Percentiles rank a stretch among this genome's conserved stretches.
Conservation (phyloP, 2,329 filamentous ascomycete species). For the Ophiostoma australiae region DNA sequence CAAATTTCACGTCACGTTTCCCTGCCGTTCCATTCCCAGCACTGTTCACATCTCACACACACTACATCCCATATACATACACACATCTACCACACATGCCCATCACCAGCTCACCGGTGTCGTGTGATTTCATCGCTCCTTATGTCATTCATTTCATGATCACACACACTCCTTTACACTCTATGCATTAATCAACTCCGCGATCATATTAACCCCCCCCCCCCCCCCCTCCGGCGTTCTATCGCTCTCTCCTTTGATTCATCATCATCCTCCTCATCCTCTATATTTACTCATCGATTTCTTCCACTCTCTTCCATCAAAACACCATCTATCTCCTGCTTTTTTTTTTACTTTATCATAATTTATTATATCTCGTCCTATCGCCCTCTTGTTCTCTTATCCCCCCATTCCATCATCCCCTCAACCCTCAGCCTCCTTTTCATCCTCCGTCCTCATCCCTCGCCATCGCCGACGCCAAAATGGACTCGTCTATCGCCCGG, state of each 20-base stretch:
- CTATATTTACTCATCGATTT: not conserved
- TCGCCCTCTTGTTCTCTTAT: not conserved
- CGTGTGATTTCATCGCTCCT: not conserved
- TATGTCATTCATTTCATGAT: not conserved
- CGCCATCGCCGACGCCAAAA: not conserved
- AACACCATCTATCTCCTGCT: not conserved
- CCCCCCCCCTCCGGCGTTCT: not conserved
- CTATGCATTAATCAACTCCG: not conserved
- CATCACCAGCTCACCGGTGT: not conserved
- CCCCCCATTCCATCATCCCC: not conserved
- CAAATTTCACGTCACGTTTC: constrained; percentile 8
- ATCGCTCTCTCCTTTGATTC: not conserved
- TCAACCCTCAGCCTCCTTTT: not conserved
- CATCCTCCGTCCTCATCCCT: not conserved
- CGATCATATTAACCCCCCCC: no score
- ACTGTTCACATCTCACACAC: not conserved
- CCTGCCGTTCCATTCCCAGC: not conserved
- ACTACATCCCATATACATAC: not conserved
- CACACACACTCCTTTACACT: not conserved
- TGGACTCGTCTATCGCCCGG: not conserved
- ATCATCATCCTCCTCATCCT: not conserved
- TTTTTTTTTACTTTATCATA: not conserved
- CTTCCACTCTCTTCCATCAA: not conserved
- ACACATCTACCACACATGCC: not conserved
- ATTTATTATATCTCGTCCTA: not conserved